Evolutionary conservation across 2,329 filamentous ascomycete genomes (phyloP).

Genomic region (Calonectria pteridis): DNA sequence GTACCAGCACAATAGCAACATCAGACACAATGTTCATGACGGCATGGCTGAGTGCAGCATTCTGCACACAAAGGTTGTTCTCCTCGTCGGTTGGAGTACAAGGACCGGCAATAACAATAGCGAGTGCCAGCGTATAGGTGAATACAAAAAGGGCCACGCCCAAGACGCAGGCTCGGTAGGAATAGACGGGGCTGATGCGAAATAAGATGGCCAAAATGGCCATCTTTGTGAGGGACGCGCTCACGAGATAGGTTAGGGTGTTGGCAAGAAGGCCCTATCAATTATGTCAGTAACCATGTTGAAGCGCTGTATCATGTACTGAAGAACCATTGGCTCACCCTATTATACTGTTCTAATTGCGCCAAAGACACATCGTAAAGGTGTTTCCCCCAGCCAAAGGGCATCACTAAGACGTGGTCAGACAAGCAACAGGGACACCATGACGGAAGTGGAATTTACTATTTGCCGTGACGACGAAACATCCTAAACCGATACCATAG

Average conservation of each 20-base stretch:
- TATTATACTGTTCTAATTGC: neutral
- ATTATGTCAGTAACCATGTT: neutral
- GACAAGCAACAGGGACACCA: neutral
- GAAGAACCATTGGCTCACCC: neutral
- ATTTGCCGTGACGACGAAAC: neutral
- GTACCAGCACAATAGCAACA: neutral
- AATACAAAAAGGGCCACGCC: neutral
- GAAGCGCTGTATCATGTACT: neutral
- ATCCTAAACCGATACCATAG: neutral
- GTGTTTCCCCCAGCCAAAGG: neutral
- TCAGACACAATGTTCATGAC: neutral
- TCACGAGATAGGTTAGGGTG: neutral
- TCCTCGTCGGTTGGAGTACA: neutral
- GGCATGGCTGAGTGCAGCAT: neutral
- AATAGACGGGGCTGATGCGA: neutral
- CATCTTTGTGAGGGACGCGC: conserved; percentile 1
- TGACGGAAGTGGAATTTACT: neutral
- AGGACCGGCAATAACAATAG: neutral
- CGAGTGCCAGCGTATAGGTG: neutral
- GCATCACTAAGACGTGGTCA: neutral
- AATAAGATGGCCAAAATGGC: conserved; percentile 1
- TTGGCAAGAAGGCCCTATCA: neutral
- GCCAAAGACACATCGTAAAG: neutral
- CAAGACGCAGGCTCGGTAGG: neutral
- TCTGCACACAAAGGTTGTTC: neutral